A percentile compares a stretch with the other conserved stretches of the same genome.
Evolutionary conservation across 2,329 filamentous ascomycete species (phyloP).

Genomic region (Fusarium armeniacum): DNA sequence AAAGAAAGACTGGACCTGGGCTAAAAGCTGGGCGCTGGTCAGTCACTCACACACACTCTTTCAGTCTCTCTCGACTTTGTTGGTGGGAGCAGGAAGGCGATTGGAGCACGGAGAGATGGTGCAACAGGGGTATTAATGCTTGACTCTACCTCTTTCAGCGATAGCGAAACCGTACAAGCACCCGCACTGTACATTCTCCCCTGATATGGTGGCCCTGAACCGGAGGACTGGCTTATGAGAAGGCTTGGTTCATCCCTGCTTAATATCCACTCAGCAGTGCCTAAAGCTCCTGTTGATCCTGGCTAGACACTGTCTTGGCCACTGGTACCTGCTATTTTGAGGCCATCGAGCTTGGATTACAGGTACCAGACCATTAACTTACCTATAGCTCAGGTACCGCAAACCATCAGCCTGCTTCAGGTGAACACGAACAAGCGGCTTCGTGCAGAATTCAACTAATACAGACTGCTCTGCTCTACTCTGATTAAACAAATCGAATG

Average conservation of each 20-base stretch:
- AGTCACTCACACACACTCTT: conserved; percentile 12
- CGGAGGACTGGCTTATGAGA: conserved; percentile 20
- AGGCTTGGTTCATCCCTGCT: conserved; percentile 24
- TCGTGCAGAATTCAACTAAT: conserved; percentile 8
- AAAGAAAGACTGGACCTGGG: conserved; percentile 32
- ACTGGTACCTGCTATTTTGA: conserved; percentile 17
- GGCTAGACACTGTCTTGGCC: conserved; percentile 27
- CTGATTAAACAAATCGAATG: not conserved
- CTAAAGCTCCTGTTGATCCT: conserved; percentile 34
- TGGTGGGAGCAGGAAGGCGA: conserved; percentile 41
- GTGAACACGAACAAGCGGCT: conserved; percentile 40
- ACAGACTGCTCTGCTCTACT: not conserved
- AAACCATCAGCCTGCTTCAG: conserved; percentile 43
- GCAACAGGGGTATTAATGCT: conserved; percentile 42
- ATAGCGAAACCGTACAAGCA: conserved; percentile 48
- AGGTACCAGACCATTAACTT: conserved; percentile 9
- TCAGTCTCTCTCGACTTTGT: conserved; percentile 18
- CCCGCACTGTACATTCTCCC: conserved; percentile 41
- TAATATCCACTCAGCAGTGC: conserved; percentile 35
- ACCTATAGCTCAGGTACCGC: conserved; percentile 35
- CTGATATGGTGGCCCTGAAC: conserved; percentile 34
- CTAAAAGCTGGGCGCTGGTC: conserved; percentile 8
- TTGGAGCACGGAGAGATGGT: conserved; percentile 44
- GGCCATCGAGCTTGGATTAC: not conserved
- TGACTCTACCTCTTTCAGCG: conserved; percentile 39